phyloP scores from a whole-genome alignment of 768 basidiomycete genomes.

The Suillus discolor region DNA sequence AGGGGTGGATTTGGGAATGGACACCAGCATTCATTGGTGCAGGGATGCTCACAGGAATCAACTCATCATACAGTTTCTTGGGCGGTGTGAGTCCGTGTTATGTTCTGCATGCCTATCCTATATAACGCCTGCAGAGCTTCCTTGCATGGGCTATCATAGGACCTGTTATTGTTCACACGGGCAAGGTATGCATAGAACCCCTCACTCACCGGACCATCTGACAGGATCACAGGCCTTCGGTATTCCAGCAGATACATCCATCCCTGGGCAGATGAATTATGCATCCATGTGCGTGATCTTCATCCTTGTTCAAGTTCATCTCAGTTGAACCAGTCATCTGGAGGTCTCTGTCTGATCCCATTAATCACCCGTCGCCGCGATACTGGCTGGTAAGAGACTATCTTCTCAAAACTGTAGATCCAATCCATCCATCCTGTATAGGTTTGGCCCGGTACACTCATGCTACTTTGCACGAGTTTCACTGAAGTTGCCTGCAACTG shows the following conservation, averaged over 20 bases:
- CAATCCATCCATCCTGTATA: slow-evolving; percentile 5
- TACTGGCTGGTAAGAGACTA: slow-evolving; percentile 49
- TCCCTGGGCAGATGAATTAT: slow-evolving; percentile 30
- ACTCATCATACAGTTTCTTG: slow-evolving; percentile 57
- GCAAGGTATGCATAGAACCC: slow-evolving; percentile 23
- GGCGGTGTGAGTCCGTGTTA: slow-evolving; percentile 37
- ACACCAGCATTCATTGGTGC: slow-evolving; percentile 62
- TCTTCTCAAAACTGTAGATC: neutral
- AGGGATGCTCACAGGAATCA: slow-evolving; percentile 59
- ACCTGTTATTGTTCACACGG: slow-evolving; percentile 53
- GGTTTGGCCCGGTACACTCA: slow-evolving; percentile 36
- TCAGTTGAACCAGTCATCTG: neutral
- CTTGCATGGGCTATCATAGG: slow-evolving; percentile 67
- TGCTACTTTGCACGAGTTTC: slow-evolving; percentile 55
- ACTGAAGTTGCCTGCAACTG: slow-evolving; percentile 28
- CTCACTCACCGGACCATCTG: neutral
- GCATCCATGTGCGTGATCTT: slow-evolving; percentile 16
- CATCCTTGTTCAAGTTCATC: neutral
- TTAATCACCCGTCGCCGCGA: slow-evolving; percentile 50
- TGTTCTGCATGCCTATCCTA: slow-evolving; percentile 4
- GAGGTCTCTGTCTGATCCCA: slow-evolving; percentile 46
- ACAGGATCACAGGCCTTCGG: slow-evolving; percentile 20
- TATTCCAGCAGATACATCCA: slow-evolving; percentile 10
- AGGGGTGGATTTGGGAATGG: slow-evolving; percentile 29
- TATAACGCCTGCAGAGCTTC: slow-evolving; percentile 40